Evolutionary conservation across 495 filamentous ascomycete genomes (phyloP).

Genomic region (Talaromyces trachyspermus): DNA sequence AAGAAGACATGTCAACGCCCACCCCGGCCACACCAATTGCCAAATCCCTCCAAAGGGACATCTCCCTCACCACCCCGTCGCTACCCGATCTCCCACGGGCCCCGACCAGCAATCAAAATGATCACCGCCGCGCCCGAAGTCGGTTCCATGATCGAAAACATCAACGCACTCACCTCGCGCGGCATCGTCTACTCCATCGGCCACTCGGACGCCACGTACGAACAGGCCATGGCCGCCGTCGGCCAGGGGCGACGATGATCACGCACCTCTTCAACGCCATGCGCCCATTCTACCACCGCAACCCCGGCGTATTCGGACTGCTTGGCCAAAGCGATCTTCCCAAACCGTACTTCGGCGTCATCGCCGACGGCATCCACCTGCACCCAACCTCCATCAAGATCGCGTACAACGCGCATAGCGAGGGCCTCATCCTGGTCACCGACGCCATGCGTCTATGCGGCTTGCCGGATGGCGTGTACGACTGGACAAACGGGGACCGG

Average conservation of each 20-base stretch:
- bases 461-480: conserved; percentile 66
- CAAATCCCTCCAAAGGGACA: neutral
- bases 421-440: conserved; percentile 51
- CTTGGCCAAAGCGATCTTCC: conserved; percentile 44
- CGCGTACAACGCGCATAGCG: conserved; percentile 50
- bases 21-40: neutral
- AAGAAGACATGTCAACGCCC: conserved; percentile 8
- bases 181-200: conserved; percentile 68
- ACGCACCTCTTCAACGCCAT: conserved; percentile 91
- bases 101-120: conserved; percentile 49
- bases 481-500: conserved; percentile 69
- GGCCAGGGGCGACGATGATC: conserved; percentile 71
- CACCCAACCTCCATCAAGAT: conserved; percentile 54
- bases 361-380: conserved; percentile 57
- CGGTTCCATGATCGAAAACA: conserved; percentile 51
- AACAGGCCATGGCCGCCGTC: conserved; percentile 59
- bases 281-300: conserved; percentile 75
- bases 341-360: conserved; percentile 52
- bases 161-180: conserved; percentile 49
- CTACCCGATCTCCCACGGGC: conserved; percentile 14
- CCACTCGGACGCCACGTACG: conserved; percentile 76
- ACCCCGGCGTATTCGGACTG: conserved; percentile 76
- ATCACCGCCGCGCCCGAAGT: conserved; percentile 78
- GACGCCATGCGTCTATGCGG: conserved; percentile 58
- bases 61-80: neutral